Base-by-base conservation (phyloP, 192 early-diverging fungal species). In the Podila minutissima region DNA sequence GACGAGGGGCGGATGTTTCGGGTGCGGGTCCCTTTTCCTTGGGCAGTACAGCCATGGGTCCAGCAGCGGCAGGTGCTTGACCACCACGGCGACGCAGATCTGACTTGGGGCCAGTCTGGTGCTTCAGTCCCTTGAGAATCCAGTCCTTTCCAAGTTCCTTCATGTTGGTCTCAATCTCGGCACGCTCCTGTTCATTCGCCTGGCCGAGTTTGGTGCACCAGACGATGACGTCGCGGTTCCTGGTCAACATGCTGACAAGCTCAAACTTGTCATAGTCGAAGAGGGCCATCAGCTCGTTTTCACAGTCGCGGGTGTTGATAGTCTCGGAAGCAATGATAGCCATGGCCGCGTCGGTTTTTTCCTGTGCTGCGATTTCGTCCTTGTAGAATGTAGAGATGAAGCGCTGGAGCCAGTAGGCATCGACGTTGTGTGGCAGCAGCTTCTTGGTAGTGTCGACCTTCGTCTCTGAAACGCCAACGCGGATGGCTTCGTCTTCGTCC, bases 251-350 rank as follows among this genome's bases (percentile, higher is more conserved):
- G 75, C 96, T 95, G 63, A 99, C 97, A 7, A 97, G 82, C 62
- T 97, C 97, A 85, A 99, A 99, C 67, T 99, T 94, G 66, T 95
- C 95, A 71, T 94, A 99, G 49, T 99, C 97, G 72, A 98, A 98
- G 53, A 98, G 84, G n/a, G 88, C 93, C 88, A 98, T 96, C 71
- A 99, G 85, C 71, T 95, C 94, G 85, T 99, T 99, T 89, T 99
- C 98, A 62, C 92, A 89, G 82, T 97, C 97, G 60, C 97, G 90
- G 28, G 87, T 87, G 63, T 86, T 87, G 55, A 91, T 83, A 5
- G 82, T 68, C 7, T 91, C 88, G 59, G 91, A 89, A 11, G 86
- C 74, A 26, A 99, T 84, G 33, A 99, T 89, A 3, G 89, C 86
- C 70, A 95, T 83, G 0, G 95, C 94, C 19, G 83, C 86, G 0